Evolutionary conservation across 2,329 filamentous ascomycete genomes (phyloP).

Genomic region (Aspergillus puulaauensis): DNA sequence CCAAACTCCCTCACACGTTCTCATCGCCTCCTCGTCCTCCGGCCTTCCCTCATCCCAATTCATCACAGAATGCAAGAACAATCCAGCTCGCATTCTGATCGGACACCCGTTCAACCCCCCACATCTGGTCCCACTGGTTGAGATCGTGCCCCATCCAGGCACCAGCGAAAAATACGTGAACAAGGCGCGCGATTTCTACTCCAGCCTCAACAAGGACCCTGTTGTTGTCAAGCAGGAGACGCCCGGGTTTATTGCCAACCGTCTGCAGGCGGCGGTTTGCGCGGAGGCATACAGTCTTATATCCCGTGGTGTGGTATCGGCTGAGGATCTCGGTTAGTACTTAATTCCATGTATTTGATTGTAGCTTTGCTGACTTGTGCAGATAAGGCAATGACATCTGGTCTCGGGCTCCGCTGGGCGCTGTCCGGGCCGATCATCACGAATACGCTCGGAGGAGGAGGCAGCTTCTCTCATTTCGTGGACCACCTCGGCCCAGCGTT

Average conservation of each 20-base stretch:
- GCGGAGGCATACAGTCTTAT: not conserved
- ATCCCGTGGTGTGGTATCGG: not conserved
- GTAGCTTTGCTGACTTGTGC: not conserved
- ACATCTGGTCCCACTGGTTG: not conserved
- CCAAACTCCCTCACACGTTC: not conserved
- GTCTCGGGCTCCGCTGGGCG: conserved; percentile 21
- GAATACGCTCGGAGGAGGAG: not conserved
- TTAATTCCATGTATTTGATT: too few relatives aligned
- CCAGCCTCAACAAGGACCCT: not conserved
- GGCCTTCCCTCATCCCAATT: not conserved
- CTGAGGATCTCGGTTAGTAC: not conserved
- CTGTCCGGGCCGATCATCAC: conserved; percentile 45
- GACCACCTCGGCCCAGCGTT: not conserved
- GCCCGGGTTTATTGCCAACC: not conserved
- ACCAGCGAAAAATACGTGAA: not conserved
- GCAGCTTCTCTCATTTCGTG: conserved; percentile 44
- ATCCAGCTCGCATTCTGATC: not conserved
- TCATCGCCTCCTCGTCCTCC: not conserved
- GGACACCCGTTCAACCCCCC: not conserved
- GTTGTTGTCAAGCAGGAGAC: not conserved
- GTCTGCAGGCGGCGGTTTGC: not conserved
- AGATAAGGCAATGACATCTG: not conserved
- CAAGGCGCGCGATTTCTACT: not conserved
- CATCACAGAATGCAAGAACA: not conserved
- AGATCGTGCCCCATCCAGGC: not conserved